Conservation (phyloP, 1,284 basidiomycete genomes). For the Microbotryomycetes sp. region DNA sequence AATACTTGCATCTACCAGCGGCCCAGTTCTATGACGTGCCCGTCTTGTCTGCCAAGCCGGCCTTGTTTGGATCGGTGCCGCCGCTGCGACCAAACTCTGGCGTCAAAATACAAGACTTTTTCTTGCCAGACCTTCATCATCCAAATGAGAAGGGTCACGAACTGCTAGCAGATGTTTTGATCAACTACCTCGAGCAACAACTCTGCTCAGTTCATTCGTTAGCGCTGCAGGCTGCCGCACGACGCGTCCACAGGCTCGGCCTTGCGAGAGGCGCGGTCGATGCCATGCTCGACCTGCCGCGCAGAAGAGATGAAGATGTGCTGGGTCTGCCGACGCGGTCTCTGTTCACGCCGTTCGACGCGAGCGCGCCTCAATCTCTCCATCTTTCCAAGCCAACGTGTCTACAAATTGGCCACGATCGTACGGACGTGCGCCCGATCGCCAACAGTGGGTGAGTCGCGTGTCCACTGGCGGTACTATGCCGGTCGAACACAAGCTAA, state of each 20-base stretch:
- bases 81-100: neutral
- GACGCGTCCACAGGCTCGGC: neutral
- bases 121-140: neutral
- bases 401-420: slow-evolving; percentile 19
- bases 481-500: too few relatives aligned
- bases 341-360: slow-evolving; percentile 18
- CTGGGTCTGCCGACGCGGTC: slow-evolving; percentile 6
- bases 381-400: slow-evolving; percentile 7
- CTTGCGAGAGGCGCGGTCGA: neutral
- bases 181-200: neutral
- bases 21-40: slow-evolving; percentile 31
- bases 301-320: slow-evolving; percentile 3
- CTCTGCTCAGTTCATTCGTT: neutral
- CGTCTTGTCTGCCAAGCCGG: slow-evolving; percentile 25
- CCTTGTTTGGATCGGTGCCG: slow-evolving; percentile 17
- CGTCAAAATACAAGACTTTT: slow-evolving; percentile 10
- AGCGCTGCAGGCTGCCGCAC: neutral
- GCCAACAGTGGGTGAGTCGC: slow-evolving; percentile 8
- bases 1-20: slow-evolving; percentile 26
- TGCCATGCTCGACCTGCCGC: slow-evolving; percentile 7
- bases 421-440: slow-evolving; percentile 2
- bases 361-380: neutral
- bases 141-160: slow-evolving; percentile 6
- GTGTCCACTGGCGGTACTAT: neutral
- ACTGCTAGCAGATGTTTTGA: slow-evolving; percentile 2